phyloP scores from a whole-genome alignment of 176 grass and related monocot genomes.

The Oryza meyeriana region DNA sequence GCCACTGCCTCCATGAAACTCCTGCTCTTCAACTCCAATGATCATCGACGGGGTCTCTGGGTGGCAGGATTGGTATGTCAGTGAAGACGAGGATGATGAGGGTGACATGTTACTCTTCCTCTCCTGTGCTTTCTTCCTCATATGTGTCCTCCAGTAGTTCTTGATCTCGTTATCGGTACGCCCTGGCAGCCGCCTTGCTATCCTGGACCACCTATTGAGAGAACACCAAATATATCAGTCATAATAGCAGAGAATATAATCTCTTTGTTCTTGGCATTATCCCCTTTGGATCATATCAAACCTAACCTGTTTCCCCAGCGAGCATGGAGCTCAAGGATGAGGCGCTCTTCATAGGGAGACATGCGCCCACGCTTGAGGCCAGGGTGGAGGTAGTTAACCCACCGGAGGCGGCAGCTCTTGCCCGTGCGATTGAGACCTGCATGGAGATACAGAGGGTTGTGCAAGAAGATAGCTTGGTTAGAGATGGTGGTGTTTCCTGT shows the following conservation, averaged over 20 bases:
- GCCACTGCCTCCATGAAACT: constrained; percentile 37
- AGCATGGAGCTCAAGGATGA: constrained; percentile 86
- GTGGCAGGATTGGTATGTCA: constrained; percentile 59
- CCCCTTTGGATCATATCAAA: constrained; percentile 37
- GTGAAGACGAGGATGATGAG: constrained; percentile 68
- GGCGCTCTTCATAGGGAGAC: constrained; percentile 77
- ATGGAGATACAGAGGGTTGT: constrained; percentile 15
- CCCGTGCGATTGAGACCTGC: constrained; percentile 83
- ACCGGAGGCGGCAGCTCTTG: constrained; percentile 82
- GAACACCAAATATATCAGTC: constrained; percentile 1
- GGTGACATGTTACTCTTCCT: constrained; percentile 63
- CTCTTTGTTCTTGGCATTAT: neutral
- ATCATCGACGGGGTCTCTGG: constrained; percentile 30
- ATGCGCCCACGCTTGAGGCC: constrained; percentile 88
- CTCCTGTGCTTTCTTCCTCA: constrained; percentile 96
- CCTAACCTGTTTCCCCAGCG: constrained; percentile 94
- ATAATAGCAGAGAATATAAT: neutral
- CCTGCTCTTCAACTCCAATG: constrained; percentile 20
- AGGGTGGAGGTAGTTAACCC: constrained; percentile 96
- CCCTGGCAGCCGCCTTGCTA: constrained; percentile 69
- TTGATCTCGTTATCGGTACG: constrained; percentile 96
- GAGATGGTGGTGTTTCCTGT: constrained; percentile 19
- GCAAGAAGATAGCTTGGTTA: constrained; percentile 37
- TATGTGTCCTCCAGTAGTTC: constrained; percentile 97
- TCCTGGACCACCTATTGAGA: constrained; percentile 76